Conservation (phyloP, 805 yeast genomes). For the Deakozyma indianensis region DNA sequence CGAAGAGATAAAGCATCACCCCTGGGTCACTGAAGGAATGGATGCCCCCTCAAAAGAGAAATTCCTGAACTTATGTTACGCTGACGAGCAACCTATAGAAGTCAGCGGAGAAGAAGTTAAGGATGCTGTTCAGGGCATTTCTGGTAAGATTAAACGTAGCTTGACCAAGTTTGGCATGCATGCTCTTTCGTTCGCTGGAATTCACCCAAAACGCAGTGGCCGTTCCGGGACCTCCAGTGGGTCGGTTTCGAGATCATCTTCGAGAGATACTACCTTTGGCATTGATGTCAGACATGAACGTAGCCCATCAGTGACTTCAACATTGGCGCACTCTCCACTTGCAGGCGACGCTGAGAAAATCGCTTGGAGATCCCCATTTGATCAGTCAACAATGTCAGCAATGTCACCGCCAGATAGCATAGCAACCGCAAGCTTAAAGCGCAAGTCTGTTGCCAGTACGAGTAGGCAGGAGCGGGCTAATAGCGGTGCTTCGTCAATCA, state of each 20-base stretch:
- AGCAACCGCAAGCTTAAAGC: not conserved
- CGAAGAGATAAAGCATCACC: conserved; percentile 59
- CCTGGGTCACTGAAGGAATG: conserved; percentile 42
- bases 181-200: conserved; percentile 18
- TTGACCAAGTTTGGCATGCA: conserved; percentile 24
- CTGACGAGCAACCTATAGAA: conserved; percentile 31
- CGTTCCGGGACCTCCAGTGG: not conserved
- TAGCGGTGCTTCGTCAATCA: not conserved
- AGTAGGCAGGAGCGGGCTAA: not conserved
- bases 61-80: conserved; percentile 16
- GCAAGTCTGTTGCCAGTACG: not conserved
- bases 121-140: conserved; percentile 73
- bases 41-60: conserved; percentile 16
- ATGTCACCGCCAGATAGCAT: not conserved
- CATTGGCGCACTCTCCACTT: not conserved
- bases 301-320: not conserved
- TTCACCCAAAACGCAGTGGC: conserved; percentile 8
- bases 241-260: conserved; percentile 1
- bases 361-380: conserved; percentile 1
- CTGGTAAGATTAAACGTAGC: conserved; percentile 43
- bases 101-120: conserved; percentile 56
- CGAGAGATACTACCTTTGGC: conserved; percentile 5
- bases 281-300: conserved; percentile 1
- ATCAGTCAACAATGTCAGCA: not conserved
- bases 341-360: conserved; percentile 1